These are phyloP conservation scores for Malus asiatica DNA, from an alignment of 306 rosid genomes.

Conservation along the genomic window DNA sequence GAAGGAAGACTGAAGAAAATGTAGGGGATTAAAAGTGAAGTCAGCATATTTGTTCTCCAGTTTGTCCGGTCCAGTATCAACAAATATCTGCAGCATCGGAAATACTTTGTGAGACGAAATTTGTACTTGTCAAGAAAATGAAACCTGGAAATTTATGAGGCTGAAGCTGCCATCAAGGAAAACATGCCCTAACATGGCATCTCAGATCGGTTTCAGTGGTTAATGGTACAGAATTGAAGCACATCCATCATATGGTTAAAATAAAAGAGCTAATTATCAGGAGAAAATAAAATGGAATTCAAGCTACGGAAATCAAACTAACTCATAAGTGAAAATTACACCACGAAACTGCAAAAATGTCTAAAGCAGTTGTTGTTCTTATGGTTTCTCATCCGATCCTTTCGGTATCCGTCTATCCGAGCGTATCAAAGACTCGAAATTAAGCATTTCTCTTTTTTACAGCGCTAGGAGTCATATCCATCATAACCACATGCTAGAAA, in stretches of 20 bases:
- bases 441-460: neutral
- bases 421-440: neutral
- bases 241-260: neutral
- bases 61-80: constrained; percentile 85
- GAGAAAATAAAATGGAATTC: neutral
- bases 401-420: neutral
- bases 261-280: neutral
- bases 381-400: neutral
- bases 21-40: constrained; percentile 79
- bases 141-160: neutral
- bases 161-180: neutral
- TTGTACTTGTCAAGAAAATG: neutral
- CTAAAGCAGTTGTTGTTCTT: neutral
- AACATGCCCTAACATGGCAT: too few relatives aligned
- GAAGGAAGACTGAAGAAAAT: constrained; percentile 79
- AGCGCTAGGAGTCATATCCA: neutral
- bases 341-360: neutral
- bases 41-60: constrained; percentile 86
- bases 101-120: neutral
- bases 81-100: constrained; percentile 52
- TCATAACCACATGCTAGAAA: neutral
- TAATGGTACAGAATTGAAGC: neutral
- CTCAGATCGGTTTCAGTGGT: too few relatives aligned
- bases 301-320: neutral
- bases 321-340: neutral